Evolutionary conservation across 2,329 filamentous ascomycete genomes (phyloP), one percentile per base, ranked within the genome.

Genomic region (Colletotrichum orbiculare): DNA sequence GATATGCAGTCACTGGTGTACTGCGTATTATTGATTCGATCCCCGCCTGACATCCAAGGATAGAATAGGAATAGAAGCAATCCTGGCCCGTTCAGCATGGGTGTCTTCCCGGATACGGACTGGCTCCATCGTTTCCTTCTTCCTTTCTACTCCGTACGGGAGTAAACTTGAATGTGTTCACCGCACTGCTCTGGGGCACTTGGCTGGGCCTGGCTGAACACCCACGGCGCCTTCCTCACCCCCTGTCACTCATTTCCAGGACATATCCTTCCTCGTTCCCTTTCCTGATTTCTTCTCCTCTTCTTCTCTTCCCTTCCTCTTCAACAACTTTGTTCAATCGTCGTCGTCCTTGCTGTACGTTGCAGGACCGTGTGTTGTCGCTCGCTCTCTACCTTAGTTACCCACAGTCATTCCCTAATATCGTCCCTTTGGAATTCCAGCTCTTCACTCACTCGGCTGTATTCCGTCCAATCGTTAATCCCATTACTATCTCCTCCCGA

Each of bases 371-470:
- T 75, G 70, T 71, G 70, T 72, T 65, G 57, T 65, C 62, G 42
- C 70, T 71, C 72, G 63, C 55, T 70, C 66, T 70, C 53, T 66
- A 63, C 49, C 47, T 62, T 47, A 55, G 35, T 48, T 46, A 25
- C 39, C 69, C 69, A 67, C 57, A 65, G 70, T 71, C 71, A 70
- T 69, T 73, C 69, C 54, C 65, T 66, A 60, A 59, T 53, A 58
- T 62, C 57, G 52, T 67, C 48, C 60, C 46, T 65, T 70, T 68
- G 72, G 79, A 68, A 77, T 74, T 71, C 79, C 79, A 78, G 74
- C 78, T 57, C 80, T 80, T 46, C 79, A 80, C 74, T 82, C 81
- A 76, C 79, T 81, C 73, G 75, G 79, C 77, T 78, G 80, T 77
- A 75, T 72, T 71, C 80, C 76, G 78, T 82, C 79, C 81, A 70